Evolutionary conservation across 768 basidiomycete species (phyloP).

Genomic region (Boletus reticulatus): DNA sequence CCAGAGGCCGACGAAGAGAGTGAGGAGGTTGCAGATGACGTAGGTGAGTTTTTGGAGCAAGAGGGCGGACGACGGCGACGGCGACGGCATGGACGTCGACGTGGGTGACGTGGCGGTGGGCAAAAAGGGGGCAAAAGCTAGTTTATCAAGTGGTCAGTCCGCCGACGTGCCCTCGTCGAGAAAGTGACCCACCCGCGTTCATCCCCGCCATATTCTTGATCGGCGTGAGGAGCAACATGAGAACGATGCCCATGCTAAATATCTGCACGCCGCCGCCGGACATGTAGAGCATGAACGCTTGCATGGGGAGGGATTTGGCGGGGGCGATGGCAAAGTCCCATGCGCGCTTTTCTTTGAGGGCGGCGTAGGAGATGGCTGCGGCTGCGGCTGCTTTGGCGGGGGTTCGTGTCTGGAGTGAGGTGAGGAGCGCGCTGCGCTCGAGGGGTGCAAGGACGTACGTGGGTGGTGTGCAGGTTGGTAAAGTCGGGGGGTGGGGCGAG

Average conservation of each 20-base stretch:
- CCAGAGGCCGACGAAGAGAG: constrained; percentile 83
- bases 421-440: neutral
- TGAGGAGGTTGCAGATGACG: constrained; percentile 69
- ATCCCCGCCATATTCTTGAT: constrained; percentile 82
- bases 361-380: constrained; percentile 51
- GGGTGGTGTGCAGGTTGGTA: constrained; percentile 41
- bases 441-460: constrained; percentile 6
- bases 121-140: constrained; percentile 74
- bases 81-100: neutral
- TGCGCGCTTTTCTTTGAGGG: constrained; percentile 73
- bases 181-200: constrained; percentile 66
- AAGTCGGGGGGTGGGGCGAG: constrained; percentile 72
- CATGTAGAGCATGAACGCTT: constrained; percentile 99
- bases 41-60: constrained; percentile 69
- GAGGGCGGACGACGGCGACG: constrained; percentile 41
- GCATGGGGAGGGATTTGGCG: constrained; percentile 92
- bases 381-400: constrained; percentile 34
- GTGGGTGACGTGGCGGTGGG: too few relatives aligned
- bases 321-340: constrained; percentile 85
- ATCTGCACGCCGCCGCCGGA: constrained; percentile 94
- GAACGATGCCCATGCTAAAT: constrained; percentile 95
- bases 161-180: too few relatives aligned
- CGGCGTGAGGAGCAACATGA: constrained; percentile 86
- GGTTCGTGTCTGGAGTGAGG: constrained; percentile 39
- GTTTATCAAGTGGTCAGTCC: too few relatives aligned